phyloP scores from a whole-genome alignment of 139 green algal species.

The Micromonas commoda region DNA sequence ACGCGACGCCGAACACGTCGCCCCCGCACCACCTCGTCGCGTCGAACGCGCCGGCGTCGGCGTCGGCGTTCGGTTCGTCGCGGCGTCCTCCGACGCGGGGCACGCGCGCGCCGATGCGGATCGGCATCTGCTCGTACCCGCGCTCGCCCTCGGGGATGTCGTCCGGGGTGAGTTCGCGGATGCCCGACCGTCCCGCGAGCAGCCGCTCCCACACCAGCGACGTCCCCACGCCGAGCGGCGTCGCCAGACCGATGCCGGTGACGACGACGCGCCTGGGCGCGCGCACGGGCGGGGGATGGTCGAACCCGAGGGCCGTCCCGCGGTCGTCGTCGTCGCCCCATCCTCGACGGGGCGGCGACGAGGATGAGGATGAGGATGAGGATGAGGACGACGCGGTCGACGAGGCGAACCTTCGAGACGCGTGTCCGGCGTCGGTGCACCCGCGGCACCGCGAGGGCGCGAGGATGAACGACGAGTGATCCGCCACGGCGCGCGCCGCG shows the following conservation, averaged over 20 bases:
- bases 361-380: too few relatives aligned
- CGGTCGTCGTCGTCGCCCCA: neutral
- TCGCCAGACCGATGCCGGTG: conserved; percentile 79
- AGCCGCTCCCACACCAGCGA: conserved; percentile 56
- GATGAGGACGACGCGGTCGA: too few relatives aligned
- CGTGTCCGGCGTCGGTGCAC: too few relatives aligned
- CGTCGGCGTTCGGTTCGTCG: neutral
- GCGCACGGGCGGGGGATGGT: neutral
- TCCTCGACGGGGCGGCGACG: too few relatives aligned
- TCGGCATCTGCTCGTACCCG: neutral
- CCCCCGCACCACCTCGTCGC: neutral
- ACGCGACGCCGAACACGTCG: neutral
- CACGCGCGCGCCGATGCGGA: neutral
- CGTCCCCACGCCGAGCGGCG: conserved; percentile 68
- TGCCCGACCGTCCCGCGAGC: conserved; percentile 53
- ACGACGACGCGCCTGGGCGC: conserved; percentile 62
- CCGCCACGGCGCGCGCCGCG: too few relatives aligned
- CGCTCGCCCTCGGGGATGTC: conserved; percentile 57
- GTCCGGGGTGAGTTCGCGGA: conserved; percentile 48
- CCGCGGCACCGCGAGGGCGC: too few relatives aligned
- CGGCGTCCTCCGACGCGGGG: neutral
- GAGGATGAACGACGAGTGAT: too few relatives aligned
- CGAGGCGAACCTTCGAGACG: too few relatives aligned
- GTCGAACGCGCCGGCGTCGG: neutral
- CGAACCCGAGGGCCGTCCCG: neutral